Conservation (phyloP, 139 green algal species). For the Pleodorina starrii region DNA sequence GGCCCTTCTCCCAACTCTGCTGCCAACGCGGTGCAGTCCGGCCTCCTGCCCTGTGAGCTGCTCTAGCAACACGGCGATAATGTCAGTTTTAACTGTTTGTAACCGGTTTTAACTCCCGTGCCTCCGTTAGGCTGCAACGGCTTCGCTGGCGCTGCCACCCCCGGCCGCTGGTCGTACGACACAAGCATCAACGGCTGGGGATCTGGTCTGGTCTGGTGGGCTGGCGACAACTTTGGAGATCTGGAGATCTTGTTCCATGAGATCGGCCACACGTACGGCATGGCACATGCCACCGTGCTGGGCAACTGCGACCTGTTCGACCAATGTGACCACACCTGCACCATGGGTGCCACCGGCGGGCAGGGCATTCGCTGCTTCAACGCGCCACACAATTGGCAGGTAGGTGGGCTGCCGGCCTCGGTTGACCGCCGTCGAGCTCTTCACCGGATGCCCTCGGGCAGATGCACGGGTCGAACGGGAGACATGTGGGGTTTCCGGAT, state of each 20-base stretch:
- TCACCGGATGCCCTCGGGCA: too few species aligned
- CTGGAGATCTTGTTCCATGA: conserved; percentile 7
- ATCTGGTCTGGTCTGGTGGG: background rate
- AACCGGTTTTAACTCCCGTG: too few species aligned
- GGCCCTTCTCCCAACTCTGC: too few species aligned
- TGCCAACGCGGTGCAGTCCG: too few species aligned
- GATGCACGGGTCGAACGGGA: too few species aligned
- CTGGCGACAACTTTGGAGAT: background rate
- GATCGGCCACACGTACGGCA: background rate
- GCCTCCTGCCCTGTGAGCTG: too few species aligned
- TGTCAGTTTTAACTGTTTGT: too few species aligned
- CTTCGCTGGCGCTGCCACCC: background rate
- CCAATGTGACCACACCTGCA: conserved; percentile 2
- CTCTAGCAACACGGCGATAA: too few species aligned
- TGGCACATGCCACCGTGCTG: background rate
- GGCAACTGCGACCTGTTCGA: background rate
- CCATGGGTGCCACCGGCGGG: background rate
- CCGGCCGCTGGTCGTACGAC: background rate
- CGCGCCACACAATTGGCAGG: conserved; percentile 2
- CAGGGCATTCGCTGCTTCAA: conserved; percentile 14
- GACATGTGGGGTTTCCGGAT: too few species aligned
- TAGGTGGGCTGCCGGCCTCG: background rate
- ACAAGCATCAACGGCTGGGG: background rate
- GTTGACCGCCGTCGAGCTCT: background rate
- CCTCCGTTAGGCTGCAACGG: background rate